phyloP scores from a whole-genome alignment of 2,329 filamentous ascomycete species.

The Cryphonectria nitschkei region DNA sequence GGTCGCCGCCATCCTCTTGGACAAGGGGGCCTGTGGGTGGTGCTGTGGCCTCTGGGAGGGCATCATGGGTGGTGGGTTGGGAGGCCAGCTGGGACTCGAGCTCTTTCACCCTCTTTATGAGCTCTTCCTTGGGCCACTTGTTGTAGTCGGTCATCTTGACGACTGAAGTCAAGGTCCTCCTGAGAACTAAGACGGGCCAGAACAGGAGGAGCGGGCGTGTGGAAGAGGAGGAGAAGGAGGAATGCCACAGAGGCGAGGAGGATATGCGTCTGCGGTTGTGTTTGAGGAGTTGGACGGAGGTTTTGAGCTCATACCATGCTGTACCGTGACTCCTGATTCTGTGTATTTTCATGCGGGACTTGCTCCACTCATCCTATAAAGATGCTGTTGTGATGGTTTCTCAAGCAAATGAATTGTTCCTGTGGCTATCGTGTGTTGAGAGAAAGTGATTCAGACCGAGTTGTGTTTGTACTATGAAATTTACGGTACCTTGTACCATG shows the following conservation, averaged over 20 bases:
- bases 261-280: neutral
- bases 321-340: neutral
- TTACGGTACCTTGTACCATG: conserved; percentile 4
- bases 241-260: neutral
- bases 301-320: conserved; percentile 23
- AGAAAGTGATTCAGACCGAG: no score
- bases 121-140: conserved; percentile 68
- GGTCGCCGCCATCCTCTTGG: neutral
- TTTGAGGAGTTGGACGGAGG: neutral
- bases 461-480: conserved; percentile 17
- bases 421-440: neutral
- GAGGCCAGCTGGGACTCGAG: conserved; percentile 68
- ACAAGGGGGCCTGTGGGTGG: neutral
- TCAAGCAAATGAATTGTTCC: neutral
- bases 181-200: conserved; percentile 4
- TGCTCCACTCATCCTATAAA: conserved; percentile 22
- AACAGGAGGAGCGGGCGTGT: neutral
- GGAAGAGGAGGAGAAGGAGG: neutral
- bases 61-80: conserved; percentile 33
- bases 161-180: neutral
- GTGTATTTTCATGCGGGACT: conserved; percentile 20
- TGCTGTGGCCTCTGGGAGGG: neutral
- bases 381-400: neutral
- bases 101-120: conserved; percentile 68
- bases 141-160: conserved; percentile 51